phyloP scores from a whole-genome alignment of 495 filamentous ascomycete genomes.

The Penicillium ochrochloron region DNA sequence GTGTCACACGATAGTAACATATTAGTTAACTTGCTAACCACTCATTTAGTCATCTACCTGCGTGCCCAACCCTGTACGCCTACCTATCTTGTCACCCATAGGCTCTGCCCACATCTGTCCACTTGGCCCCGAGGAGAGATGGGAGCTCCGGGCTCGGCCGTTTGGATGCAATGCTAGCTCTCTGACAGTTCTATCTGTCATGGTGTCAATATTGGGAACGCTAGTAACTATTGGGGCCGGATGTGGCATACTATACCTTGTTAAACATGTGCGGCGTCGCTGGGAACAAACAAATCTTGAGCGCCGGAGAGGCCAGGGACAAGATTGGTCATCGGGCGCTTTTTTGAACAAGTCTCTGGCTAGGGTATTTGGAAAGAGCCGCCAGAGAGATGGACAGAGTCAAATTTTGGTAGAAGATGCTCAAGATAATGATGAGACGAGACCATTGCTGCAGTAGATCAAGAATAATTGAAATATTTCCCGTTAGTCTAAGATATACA shows the following conservation, averaged over 20 bases:
- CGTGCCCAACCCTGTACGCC: constrained; percentile 48
- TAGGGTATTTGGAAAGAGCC: constrained; percentile 8
- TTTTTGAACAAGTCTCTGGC: constrained; percentile 15
- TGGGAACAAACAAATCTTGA: constrained; percentile 31
- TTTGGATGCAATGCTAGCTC: constrained; percentile 58
- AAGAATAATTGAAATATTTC: not conserved
- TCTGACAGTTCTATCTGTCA: constrained; percentile 48
- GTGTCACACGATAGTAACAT: not conserved
- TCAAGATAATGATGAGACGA: constrained; percentile 34
- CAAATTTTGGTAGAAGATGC: constrained; percentile 19
- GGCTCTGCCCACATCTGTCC: constrained; percentile 51
- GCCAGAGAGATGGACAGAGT: constrained; percentile 2
- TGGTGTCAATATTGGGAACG: constrained; percentile 44
- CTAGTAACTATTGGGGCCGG: constrained; percentile 35
- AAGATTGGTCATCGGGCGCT: constrained; percentile 16
- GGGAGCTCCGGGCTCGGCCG: constrained; percentile 54
- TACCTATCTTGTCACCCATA: constrained; percentile 53
- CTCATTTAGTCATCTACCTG: constrained; percentile 53
- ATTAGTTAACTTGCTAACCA: not conserved
- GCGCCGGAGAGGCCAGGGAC: constrained; percentile 8
- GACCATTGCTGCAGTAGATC: constrained; percentile 35
- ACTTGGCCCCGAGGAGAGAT: constrained; percentile 51
- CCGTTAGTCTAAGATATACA: not conserved
- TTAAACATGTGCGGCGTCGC: constrained; percentile 27
- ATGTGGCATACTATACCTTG: constrained; percentile 33